These are phyloP conservation scores for Trametopsis cervina DNA, from an alignment of 768 basidiomycete genomes.

Conservation along the genomic window DNA sequence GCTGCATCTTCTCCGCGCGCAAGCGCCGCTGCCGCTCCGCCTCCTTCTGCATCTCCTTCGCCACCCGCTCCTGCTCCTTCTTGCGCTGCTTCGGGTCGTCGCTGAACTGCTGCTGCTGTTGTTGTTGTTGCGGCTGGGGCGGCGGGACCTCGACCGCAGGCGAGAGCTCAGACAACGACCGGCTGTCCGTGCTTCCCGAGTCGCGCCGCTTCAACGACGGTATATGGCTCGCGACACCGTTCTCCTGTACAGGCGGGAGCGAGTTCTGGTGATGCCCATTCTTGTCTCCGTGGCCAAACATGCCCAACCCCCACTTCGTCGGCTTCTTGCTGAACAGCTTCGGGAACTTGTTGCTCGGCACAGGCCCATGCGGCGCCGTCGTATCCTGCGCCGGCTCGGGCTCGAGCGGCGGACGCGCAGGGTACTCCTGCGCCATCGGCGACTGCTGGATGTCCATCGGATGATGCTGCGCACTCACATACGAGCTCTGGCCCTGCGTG, in stretches of 20 bases:
- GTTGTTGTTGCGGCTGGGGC: constrained; percentile 15
- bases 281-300: constrained; percentile 73
- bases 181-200: constrained; percentile 70
- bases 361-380: constrained; percentile 25
- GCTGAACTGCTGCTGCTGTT: constrained; percentile 30
- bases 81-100: constrained; percentile 67
- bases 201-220: constrained; percentile 74
- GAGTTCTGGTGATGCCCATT: constrained; percentile 36
- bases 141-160: constrained; percentile 29
- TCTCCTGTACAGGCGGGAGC: constrained; percentile 70
- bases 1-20: constrained; percentile 63
- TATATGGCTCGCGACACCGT: constrained; percentile 45
- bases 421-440: constrained; percentile 46
- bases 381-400: constrained; percentile 31
- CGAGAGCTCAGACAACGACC: constrained; percentile 52
- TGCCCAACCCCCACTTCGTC: constrained; percentile 55
- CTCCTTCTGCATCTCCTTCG: constrained; percentile 79
- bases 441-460: constrained; percentile 46
- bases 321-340: constrained; percentile 68
- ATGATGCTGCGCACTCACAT: constrained; percentile 31
- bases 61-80: constrained; percentile 74
- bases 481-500: constrained; percentile 31
- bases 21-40: constrained; percentile 81
- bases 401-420: constrained; percentile 34
- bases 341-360: constrained; percentile 43